Conservation (phyloP, 2,329 filamentous ascomycete species). For the Verruconis gallopava region DNA sequence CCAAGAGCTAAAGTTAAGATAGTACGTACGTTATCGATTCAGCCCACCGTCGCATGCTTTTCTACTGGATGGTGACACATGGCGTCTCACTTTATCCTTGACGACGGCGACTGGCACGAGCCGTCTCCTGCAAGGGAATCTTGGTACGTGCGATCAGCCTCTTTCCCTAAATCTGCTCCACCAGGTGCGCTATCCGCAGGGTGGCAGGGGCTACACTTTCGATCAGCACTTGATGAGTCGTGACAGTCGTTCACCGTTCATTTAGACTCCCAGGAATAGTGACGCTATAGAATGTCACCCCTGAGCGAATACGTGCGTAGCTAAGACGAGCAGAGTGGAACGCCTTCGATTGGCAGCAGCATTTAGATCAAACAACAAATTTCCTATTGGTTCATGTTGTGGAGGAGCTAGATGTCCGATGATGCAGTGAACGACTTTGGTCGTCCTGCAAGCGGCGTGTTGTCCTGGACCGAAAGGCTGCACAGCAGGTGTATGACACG, state of each 20-base stretch:
- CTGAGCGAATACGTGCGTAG: neutral
- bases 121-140: slow-evolving; percentile 8
- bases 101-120: slow-evolving; percentile 5
- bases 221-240: neutral
- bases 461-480: slow-evolving; percentile 1
- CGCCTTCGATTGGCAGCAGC: neutral
- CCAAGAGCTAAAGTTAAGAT: neutral
- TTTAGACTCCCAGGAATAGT: neutral
- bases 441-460: neutral
- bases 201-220: neutral
- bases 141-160: slow-evolving; percentile 7
- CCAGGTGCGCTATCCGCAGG: neutral
- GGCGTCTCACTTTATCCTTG: slow-evolving; percentile 6
- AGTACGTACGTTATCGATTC: neutral
- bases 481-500: slow-evolving; percentile 4
- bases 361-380: neutral
- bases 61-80: slow-evolving; percentile 8
- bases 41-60: neutral
- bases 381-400: neutral
- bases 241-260: slow-evolving; percentile 10
- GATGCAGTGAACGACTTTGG: neutral
- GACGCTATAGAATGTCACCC: neutral
- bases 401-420: neutral
- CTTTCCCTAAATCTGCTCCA: slow-evolving; percentile 2
- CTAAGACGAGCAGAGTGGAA: neutral